Evolutionary conservation across 2,329 filamentous ascomycete genomes (phyloP).

Genomic region (Nectriaceae sp.): DNA sequence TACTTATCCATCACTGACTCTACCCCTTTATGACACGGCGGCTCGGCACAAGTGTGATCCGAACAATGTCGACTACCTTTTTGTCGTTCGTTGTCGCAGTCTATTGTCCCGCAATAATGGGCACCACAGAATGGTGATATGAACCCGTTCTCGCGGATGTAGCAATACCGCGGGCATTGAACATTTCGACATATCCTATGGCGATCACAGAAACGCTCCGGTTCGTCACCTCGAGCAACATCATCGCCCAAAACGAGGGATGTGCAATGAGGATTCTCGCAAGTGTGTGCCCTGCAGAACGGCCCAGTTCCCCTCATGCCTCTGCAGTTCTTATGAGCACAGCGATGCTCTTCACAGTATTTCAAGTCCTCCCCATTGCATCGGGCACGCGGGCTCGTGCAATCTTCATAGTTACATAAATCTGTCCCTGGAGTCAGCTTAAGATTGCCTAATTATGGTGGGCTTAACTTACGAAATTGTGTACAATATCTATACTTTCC

Average conservation of each 20-base stretch:
- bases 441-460: neutral
- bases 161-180: slow-evolving; percentile 27
- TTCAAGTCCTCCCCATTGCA: slow-evolving; percentile 19
- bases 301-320: slow-evolving; percentile 15
- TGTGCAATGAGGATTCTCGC: slow-evolving; percentile 24
- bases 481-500: slow-evolving; percentile 22
- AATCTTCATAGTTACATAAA: slow-evolving; percentile 27
- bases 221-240: slow-evolving; percentile 14
- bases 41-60: slow-evolving; percentile 30
- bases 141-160: slow-evolving; percentile 27
- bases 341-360: slow-evolving; percentile 33
- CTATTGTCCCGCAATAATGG: slow-evolving; percentile 30
- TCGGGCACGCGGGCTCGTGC: slow-evolving; percentile 21
- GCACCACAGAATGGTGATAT: slow-evolving; percentile 28
- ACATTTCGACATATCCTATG: slow-evolving; percentile 28
- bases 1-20: slow-evolving; percentile 8
- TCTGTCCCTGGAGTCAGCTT: slow-evolving; percentile 21
- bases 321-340: slow-evolving; percentile 24
- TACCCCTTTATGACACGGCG: slow-evolving; percentile 23
- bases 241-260: slow-evolving; percentile 21
- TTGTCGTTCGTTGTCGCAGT: slow-evolving; percentile 27
- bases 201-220: slow-evolving; percentile 29
- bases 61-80: slow-evolving; percentile 20
- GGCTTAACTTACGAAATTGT: slow-evolving; percentile 22
- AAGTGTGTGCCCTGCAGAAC: slow-evolving; percentile 32